Percentiles rank a stretch among this genome's conserved stretches.
Evolutionary conservation across 495 filamentous ascomycete species (phyloP).

Genomic region (Talaromyces borbonicus): DNA sequence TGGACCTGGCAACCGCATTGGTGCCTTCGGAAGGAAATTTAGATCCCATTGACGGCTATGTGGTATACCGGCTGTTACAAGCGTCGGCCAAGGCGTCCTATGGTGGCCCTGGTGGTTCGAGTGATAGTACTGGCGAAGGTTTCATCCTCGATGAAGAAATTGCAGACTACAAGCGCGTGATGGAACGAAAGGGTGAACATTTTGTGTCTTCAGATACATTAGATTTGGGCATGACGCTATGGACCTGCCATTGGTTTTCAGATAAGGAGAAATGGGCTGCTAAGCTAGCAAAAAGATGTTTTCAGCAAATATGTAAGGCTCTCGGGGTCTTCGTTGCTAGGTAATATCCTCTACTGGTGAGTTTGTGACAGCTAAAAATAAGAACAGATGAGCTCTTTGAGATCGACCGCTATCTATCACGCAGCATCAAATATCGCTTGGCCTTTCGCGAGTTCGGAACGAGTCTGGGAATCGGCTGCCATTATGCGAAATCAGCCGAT

Average conservation of each 20-base stretch:
- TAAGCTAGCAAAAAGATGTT: conserved; percentile 30
- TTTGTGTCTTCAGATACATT: conserved; percentile 44
- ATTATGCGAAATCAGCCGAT: conserved; percentile 24
- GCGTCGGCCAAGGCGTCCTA: conserved; percentile 23
- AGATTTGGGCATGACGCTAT: conserved; percentile 58
- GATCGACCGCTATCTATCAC: conserved; percentile 28
- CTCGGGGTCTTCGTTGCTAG: not conserved
- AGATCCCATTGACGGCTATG: conserved; percentile 53
- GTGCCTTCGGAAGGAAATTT: conserved; percentile 50
- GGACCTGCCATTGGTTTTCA: conserved; percentile 49
- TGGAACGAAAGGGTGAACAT: conserved; percentile 37
- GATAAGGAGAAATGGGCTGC: conserved; percentile 44
- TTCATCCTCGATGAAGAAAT: conserved; percentile 41
- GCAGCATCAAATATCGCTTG: conserved; percentile 33
- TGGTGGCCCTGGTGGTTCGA: not conserved
- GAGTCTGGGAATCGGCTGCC: conserved; percentile 46
- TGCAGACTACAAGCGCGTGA: conserved; percentile 47
- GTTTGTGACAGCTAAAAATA: not conserved
- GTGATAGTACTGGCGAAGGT: conserved; percentile 9
- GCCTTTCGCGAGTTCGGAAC: conserved; percentile 59
- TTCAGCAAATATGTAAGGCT: conserved; percentile 33
- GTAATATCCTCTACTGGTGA: not conserved
- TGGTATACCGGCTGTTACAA: conserved; percentile 46
- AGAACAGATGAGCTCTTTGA: conserved; percentile 34
- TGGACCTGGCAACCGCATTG: conserved; percentile 39